phyloP scores from a whole-genome alignment of 192 early-diverging fungal species.

The Linnemannia exigua region DNA sequence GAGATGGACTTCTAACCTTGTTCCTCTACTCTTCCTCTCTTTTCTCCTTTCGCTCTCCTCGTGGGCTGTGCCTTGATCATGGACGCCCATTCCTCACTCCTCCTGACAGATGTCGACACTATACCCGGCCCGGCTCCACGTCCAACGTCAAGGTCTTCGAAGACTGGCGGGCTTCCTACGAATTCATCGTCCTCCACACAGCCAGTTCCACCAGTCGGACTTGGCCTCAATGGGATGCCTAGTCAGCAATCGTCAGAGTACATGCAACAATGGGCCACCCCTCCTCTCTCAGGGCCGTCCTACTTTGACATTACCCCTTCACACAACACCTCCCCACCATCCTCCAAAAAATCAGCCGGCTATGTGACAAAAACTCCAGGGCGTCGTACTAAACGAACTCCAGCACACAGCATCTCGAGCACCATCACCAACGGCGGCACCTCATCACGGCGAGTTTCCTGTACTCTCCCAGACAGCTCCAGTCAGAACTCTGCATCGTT shows the following conservation, averaged over 20 bases:
- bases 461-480: conserved; percentile 21
- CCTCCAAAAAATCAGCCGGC: conserved; percentile 22
- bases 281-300: conserved; percentile 35
- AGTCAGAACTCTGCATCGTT: conserved; percentile 45
- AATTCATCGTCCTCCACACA: conserved; percentile 6
- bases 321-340: background rate
- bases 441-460: conserved; percentile 32
- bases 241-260: background rate
- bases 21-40: conserved; percentile 19
- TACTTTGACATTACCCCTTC: conserved; percentile 53
- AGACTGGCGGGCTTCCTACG: background rate
- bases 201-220: conserved; percentile 10
- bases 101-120: conserved; percentile 21
- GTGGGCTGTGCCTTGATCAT: conserved; percentile 25
- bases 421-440: conserved; percentile 43
- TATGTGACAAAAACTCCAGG: conserved; percentile 44
- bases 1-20: conserved; percentile 23
- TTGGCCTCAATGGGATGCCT: conserved; percentile 21
- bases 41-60: background rate
- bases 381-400: conserved; percentile 41
- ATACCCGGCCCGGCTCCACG: background rate
- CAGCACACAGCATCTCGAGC: conserved; percentile 49
- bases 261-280: conserved; percentile 21
- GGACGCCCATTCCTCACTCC: conserved; percentile 4
- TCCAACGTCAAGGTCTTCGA: background rate